These are phyloP conservation scores for Pezicula radicicola DNA, from an alignment of 2,329 filamentous ascomycete species.

Conservation along the genomic window DNA sequence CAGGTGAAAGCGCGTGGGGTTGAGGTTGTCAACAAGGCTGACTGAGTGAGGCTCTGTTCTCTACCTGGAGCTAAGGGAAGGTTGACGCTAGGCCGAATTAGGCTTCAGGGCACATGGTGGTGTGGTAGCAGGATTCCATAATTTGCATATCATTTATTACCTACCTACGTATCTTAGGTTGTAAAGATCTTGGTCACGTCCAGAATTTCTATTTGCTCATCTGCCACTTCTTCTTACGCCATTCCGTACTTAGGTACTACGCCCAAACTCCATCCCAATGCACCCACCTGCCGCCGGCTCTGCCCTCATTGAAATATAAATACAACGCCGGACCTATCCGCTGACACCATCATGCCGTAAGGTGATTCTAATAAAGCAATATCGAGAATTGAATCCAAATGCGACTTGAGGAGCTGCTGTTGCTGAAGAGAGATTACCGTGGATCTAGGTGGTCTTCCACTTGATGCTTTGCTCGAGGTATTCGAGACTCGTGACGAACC, in stretches of 20 bases:
- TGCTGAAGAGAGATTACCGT: conserved; percentile 88
- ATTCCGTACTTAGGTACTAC: neutral
- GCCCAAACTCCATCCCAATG: conserved; percentile 12
- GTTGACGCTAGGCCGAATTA: neutral
- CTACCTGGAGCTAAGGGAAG: neutral
- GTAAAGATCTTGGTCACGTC: too few relatives aligned
- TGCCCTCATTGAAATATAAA: conserved; percentile 62
- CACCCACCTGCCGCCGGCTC: neutral
- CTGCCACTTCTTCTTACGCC: neutral
- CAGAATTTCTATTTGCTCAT: neutral
- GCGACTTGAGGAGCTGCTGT: conserved; percentile 78
- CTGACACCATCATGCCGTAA: conserved; percentile 89
- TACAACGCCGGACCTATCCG: conserved; percentile 83
- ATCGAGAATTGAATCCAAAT: conserved; percentile 85
- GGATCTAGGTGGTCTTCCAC: conserved; percentile 59
- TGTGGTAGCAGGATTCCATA: too few relatives aligned
- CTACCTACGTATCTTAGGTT: too few relatives aligned
- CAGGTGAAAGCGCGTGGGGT: neutral
- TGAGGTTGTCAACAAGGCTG: neutral
- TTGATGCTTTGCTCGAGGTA: conserved; percentile 20
- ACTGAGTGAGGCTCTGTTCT: neutral
- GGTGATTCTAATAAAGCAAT: conserved; percentile 85
- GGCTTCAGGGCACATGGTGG: neutral
- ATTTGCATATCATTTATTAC: too few relatives aligned
- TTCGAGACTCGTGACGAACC: conserved; percentile 22